phyloP scores from a whole-genome alignment of 1,139 yeast genomes.

The Nakaseomyces bracarensis region DNA sequence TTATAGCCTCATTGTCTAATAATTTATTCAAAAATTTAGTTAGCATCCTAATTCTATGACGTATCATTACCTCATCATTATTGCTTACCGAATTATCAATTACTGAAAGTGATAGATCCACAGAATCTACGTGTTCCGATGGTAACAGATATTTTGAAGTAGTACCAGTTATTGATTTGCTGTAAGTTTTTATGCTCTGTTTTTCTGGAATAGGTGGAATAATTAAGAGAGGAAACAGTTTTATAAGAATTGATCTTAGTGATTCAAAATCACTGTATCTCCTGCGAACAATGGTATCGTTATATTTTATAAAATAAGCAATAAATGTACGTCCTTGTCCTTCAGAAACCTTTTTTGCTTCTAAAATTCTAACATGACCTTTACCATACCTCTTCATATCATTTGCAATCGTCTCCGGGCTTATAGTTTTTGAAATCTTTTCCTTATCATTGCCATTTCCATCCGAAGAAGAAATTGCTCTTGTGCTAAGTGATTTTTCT shows the following conservation, averaged over 20 bases:
- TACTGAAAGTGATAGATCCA: conserved; percentile 26
- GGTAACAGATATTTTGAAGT: conserved; percentile 26
- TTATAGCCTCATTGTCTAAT: conserved; percentile 26
- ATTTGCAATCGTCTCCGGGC: too few relatives aligned
- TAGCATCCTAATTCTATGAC: conserved; percentile 31
- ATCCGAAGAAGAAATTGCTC: too few relatives aligned
- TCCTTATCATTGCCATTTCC: too few relatives aligned
- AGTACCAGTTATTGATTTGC: conserved; percentile 28
- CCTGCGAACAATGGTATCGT: conserved; percentile 53
- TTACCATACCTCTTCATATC: background rate
- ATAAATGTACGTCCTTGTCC: conserved; percentile 65
- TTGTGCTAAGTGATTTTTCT: background rate
- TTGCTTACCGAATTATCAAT: conserved; percentile 26
- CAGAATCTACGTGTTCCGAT: conserved; percentile 23
- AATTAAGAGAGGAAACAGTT: conserved; percentile 70
- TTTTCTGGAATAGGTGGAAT: conserved; percentile 96
- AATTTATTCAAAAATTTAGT: conserved; percentile 28
- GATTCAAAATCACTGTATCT: conserved; percentile 90
- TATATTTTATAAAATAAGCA: conserved; percentile 67
- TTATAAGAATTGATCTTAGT: conserved; percentile 57
- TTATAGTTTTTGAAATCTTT: too few relatives aligned
- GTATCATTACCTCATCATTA: conserved; percentile 29
- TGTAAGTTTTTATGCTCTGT: conserved; percentile 38
- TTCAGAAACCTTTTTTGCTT: conserved; percentile 74
- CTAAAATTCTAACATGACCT: conserved; percentile 43